These are phyloP conservation scores for Stachybotrys chlorohalonatus DNA, from an alignment of 2,329 filamentous ascomycete genomes.

Conservation along the genomic window DNA sequence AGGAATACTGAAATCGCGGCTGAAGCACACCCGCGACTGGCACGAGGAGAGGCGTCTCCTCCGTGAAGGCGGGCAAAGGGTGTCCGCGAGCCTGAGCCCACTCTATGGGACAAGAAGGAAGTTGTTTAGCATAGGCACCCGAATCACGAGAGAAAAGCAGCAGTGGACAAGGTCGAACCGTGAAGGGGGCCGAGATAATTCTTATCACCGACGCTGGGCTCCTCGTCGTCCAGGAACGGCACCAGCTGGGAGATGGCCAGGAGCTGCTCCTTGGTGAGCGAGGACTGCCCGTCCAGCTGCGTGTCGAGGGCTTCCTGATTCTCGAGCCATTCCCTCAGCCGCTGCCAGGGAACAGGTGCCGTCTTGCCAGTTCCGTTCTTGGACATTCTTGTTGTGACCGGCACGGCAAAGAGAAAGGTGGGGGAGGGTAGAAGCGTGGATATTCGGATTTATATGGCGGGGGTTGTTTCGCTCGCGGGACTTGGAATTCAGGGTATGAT, in stretches of 20 bases:
- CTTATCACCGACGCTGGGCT: slow-evolving; percentile 14
- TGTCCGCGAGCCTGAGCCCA: slow-evolving; percentile 6
- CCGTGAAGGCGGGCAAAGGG: neutral
- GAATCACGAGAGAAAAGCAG: neutral
- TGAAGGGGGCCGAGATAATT: slow-evolving; percentile 20
- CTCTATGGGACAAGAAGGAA: neutral
- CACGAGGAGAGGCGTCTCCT: slow-evolving; percentile 7
- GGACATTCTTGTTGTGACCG: neutral
- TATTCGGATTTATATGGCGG: too few species aligned
- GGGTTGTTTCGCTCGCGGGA: too few species aligned
- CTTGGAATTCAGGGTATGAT: too few species aligned
- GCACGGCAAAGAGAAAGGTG: neutral
- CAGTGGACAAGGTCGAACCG: slow-evolving; percentile 10
- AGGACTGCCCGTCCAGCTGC: slow-evolving; percentile 17
- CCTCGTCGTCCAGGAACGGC: slow-evolving; percentile 11
- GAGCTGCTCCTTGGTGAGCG: slow-evolving; percentile 27
- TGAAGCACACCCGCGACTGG: slow-evolving; percentile 1
- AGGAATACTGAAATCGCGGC: slow-evolving; percentile 15
- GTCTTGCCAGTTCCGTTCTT: neutral
- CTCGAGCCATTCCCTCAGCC: slow-evolving; percentile 1
- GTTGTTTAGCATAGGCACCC: neutral
- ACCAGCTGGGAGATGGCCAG: slow-evolving; percentile 31
- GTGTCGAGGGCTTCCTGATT: slow-evolving; percentile 27
- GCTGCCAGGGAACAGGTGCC: neutral
- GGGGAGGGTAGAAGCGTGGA: neutral